These are phyloP conservation scores for Barnettozyma sucrosica DNA, from an alignment of 805 yeast genomes.

Conservation along the genomic window DNA sequence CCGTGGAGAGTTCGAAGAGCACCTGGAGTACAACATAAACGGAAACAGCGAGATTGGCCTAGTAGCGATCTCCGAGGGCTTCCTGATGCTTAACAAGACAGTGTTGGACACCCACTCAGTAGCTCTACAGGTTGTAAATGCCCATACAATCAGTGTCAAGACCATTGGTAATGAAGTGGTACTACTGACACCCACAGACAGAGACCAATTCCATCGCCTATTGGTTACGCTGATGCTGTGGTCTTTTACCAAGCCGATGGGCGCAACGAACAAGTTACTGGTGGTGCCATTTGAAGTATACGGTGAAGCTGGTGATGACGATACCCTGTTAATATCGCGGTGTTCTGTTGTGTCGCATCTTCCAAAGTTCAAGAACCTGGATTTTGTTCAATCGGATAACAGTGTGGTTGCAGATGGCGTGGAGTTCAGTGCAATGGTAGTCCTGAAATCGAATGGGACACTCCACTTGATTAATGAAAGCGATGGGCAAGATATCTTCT, in stretches of 20 bases:
- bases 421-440: slow-evolving; percentile 74
- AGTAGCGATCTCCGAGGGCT: not conserved
- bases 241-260: slow-evolving; percentile 48
- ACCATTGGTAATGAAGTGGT: slow-evolving; percentile 1
- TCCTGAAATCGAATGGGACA: slow-evolving; percentile 55
- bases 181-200: slow-evolving; percentile 21
- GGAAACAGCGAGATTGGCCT: slow-evolving; percentile 4
- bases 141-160: not conserved
- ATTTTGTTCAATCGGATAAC: slow-evolving; percentile 5
- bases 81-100: not conserved
- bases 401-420: slow-evolving; percentile 35
- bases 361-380: slow-evolving; percentile 20
- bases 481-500: slow-evolving; percentile 57
- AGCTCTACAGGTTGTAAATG: not conserved
- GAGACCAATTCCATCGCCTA: slow-evolving; percentile 33
- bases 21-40: slow-evolving; percentile 10
- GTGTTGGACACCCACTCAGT: slow-evolving; percentile 1
- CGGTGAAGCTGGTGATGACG: slow-evolving; percentile 13
- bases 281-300: slow-evolving; percentile 17
- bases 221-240: slow-evolving; percentile 46
- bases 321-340: slow-evolving; percentile 35
- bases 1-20: slow-evolving; percentile 15
- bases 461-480: slow-evolving; percentile 54
- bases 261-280: slow-evolving; percentile 42
- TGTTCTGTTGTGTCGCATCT: slow-evolving; percentile 50